Evolutionary conservation across 306 rosid genomes (phyloP), one percentile per base, ranked within the genome.

Genomic region (Vigna nakashimae): DNA sequence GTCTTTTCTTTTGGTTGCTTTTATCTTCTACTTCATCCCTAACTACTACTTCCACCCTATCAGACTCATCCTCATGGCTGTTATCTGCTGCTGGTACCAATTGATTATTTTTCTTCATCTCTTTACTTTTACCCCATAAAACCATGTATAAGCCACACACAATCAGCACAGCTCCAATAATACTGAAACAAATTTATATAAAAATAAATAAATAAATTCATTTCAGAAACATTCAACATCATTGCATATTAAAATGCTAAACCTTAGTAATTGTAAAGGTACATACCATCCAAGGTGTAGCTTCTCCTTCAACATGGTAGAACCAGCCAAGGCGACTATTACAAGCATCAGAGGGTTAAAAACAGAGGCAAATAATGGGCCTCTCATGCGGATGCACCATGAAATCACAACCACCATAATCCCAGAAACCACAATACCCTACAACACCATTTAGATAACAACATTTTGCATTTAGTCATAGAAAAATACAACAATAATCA

Each of bases 101-200:
- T 65, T 79, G 79, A 14, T 28, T 78, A 14, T 1, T 79, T 65
- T 24, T 84, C 69, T 82, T 84, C 82, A 71, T 75, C 63, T 88
- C 92, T 68, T 80, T 74, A 75, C 84, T 64, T 77, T 88, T 88
- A 4, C 87, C 87, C 92, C 92, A 88, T 36, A 86, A n/a, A 51
- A 84, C 84, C 45, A 13, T 8, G 32, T 88, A 86, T 28, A 88
- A 80, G 1, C 90, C 88, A 38, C 85, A 53, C 24, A 86, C 82
- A 6, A 88, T 84, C 62, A 82, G 43, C 49, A 74, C 18, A 8
- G 82, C 85, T 65, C 88, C 90, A 65, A 88, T 26, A 6, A 86
- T 38, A 63, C 85, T 83, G 81, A 60, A 78, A 62, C 46, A 40
- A 20, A 20, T 20, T 20, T 20, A 20, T 20, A 20, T 20, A 20